Evolutionary conservation across 495 filamentous ascomycete species (phyloP), one percentile per base, ranked within the genome.

Genomic region (Podospora sp.): DNA sequence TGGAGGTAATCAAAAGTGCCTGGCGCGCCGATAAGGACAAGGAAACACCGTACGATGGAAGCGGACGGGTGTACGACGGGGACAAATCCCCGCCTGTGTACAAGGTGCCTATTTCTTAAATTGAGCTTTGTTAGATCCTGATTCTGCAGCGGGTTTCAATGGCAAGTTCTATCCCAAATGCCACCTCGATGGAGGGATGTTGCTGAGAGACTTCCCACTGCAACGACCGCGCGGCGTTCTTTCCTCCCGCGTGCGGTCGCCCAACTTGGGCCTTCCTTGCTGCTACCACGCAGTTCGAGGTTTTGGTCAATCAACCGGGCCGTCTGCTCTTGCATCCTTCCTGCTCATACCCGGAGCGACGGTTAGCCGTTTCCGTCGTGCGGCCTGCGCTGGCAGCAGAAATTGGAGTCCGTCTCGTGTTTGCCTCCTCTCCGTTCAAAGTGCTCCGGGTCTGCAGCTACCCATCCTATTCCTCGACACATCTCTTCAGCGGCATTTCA

Each of bases 11-110:
- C 18, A 65, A 68, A 21, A 26, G 64, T 7, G 55, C 68, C 0
- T 84, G 80, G 80, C 67, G 68, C 11, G 59, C 46, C 1, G 11
- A 62, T 0, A 61, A 67, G 24, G 67, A 68, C 1, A 59, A 65
- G n/a, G 46, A 70, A 29, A 81, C 79, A 0, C 82, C 83, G 4
- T 85, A 85, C 58, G 82, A 84, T 62, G 83, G 82, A 0, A 81
- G 80, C 59, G 81, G 83, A 8, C 74, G 57, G 11, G 73, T 84
- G 9, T 77, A 71, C 55, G 82, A 84, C 67, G 81, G 40, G 40
- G 40, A 78, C 0, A 73, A 71, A 25, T 69, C 75, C 24, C 67
- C 62, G 51, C 76, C 76, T 16, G 65, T 73, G 0, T 77, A 77
- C 53, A 70, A 62, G 5, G 18, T 59, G 8, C 68, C 72, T 2